Base-by-base conservation (phyloP, 495 filamentous ascomycete genomes). In the Chlorociboria aeruginascens region DNA sequence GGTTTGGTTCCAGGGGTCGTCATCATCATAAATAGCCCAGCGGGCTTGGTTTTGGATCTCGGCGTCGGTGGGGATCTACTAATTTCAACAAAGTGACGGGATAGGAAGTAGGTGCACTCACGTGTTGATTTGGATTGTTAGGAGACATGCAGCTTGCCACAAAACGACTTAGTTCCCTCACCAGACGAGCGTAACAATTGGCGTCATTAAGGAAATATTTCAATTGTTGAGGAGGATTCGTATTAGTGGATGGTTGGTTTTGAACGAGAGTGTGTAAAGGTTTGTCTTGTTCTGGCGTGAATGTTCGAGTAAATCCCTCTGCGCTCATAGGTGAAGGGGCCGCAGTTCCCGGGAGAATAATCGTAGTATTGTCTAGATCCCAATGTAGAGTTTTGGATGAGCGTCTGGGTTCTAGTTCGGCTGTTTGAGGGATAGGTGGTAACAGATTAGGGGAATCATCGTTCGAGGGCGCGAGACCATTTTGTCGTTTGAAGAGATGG, bases 1-100 rank as follows among this genome's bases (percentile, higher is more conserved):
- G 0, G 82, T 86, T 62, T 83, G 78, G 59, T 85, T 85, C 80
- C 80, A 85, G 4, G 77, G 73, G 56, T 85, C 82, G 57, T 81
- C 77, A 49, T 74, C 71, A 46, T 76, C 71, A 38, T 74, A 77
- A 3, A 75, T 54, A 37, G 73, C 65, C 71, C 72, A 75, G n/a
- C 72, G 66, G 8, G 73, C 70, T 56, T 77, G 73, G 51, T 72
- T 65, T 42, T 72, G 69, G 31, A 77, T 59, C 48, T 77, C 73
- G 17, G 71, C 62, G 50, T 77, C 73, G 11, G 63, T 68, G 0
- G 73, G 73, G 7, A 55, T 46, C 56, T 59, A 20, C 3, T 31
- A 57, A 44, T n/a, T 16, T n/a, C 8, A 37, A 13, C 3, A 44
- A 33, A 20, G 16, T 47, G 29, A 17, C 3, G 14, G 6, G n/a